Base-by-base conservation (phyloP, 495 filamentous ascomycete species). In the Clohesyomyces aquaticus region DNA sequence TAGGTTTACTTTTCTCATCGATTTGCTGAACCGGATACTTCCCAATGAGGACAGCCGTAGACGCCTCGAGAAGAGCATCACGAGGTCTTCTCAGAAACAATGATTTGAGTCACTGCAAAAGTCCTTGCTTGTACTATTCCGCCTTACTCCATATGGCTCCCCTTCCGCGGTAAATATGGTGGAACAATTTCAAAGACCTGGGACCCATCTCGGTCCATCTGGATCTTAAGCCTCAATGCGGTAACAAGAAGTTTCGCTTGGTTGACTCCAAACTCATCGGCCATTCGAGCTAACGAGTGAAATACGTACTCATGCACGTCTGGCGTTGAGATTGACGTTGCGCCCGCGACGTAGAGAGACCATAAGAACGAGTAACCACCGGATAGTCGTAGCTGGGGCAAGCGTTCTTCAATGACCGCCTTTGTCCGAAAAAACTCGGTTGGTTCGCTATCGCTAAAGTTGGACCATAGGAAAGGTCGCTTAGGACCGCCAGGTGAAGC, bases 341-440 rank as follows among this genome's bases (percentile, higher is more conserved):
- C 47, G 1, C 58, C 65, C 1, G 65, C 59, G 18, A 67, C 25
- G 38, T 58, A 67, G 2, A 67, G 23, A 2, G 65, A 28, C 58
- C 58, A 67, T 1, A 67, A 4, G 16, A 26, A 54, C 3, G 65
- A 67, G 32, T 62, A 67, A 11, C 65, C 65, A 3, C 65, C 65
- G 0, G 58, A 58, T 1, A 59, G 18, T 19, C 65, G 65, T 6
- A 67, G n/a, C 9, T 57, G 27, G 35, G 65, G 65, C 1, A 67
- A 32, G 2, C 50, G 55, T 28, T 66, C 56, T 27, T 46, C 23
- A 21, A 43, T 12, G 10, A 16, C 18, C 19, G 32, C 9, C 0
- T 23, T 22, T 11, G 18, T 4, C 21, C 9, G 43, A 47, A 3
- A n/a, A 9, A n/a, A 16, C 12, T 9, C 8, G 35, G 3, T 27